phyloP scores from a whole-genome alignment of 331 rosid species.

The Spiraea crenata region DNA sequence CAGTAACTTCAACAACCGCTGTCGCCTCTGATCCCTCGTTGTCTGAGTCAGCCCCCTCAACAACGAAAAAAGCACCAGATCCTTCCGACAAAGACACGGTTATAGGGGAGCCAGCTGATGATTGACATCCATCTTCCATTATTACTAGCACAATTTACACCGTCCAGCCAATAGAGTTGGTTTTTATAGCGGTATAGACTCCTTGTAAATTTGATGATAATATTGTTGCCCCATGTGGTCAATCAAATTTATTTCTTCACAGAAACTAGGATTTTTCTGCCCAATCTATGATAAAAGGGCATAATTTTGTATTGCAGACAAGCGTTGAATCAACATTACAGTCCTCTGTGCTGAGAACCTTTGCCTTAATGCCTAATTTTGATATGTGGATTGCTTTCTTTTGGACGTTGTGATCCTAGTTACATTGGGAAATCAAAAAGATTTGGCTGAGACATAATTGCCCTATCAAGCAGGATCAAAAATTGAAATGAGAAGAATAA shows the following conservation, averaged over 20 bases:
- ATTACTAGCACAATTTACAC: not conserved
- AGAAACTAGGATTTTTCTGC: not conserved
- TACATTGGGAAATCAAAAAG: no score
- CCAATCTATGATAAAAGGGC: not conserved
- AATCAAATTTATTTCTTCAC: not conserved
- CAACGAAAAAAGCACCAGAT: not conserved
- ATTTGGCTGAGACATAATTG: no score
- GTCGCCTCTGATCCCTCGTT: constrained; percentile 15
- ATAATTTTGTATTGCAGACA: not conserved
- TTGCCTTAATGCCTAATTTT: no score
- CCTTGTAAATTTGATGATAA: not conserved
- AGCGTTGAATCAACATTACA: no score
- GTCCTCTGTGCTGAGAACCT: no score
- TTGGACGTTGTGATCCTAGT: no score
- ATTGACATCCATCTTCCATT: not conserved
- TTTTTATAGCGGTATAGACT: not conserved
- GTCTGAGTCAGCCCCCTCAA: constrained; percentile 10
- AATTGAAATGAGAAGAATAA: no score
- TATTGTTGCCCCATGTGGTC: not conserved
- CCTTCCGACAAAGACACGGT: not conserved
- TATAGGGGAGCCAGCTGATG: constrained; percentile 16
- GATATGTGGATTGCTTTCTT: no score
- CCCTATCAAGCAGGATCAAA: no score
- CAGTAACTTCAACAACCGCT: constrained; percentile 17
- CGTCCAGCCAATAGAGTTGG: constrained; percentile 8